phyloP scores from a whole-genome alignment of 306 rosid species.

The Fragaria vesca region DNA sequence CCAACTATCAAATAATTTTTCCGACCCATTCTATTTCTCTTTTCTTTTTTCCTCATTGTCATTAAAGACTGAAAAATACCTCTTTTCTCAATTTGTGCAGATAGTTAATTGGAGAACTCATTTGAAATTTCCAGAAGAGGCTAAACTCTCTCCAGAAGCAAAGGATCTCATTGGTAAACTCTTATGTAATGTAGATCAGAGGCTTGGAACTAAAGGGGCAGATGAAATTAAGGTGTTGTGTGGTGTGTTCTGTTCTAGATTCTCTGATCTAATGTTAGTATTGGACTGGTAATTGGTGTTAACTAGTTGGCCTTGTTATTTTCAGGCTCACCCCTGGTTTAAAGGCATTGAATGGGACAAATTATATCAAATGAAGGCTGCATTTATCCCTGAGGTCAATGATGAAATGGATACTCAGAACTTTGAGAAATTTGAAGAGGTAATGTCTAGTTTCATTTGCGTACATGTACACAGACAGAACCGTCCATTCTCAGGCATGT shows the following conservation, averaged over 20 bases:
- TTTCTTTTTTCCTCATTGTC: conserved; percentile 10
- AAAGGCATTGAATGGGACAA: conserved; percentile 90
- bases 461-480: conserved; percentile 11
- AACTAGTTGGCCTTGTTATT: conserved; percentile 32
- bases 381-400: conserved; percentile 97
- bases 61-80: conserved; percentile 14
- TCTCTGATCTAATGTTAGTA: conserved; percentile 27
- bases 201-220: conserved; percentile 97
- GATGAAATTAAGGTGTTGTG: conserved; percentile 97
- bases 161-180: conserved; percentile 87
- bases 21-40: background rate
- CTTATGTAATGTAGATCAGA: conserved; percentile 88
- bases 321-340: conserved; percentile 95
- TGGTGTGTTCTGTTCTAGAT: conserved; percentile 59
- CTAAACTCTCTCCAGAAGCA: conserved; percentile 83
- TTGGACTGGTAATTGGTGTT: conserved; percentile 29
- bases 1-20: background rate
- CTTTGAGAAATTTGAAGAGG: conserved; percentile 99
- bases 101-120: conserved; percentile 96
- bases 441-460: conserved; percentile 26
- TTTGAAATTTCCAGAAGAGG: conserved; percentile 98
- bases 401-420: conserved; percentile 97
- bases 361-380: conserved; percentile 90
- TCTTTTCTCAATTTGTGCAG: conserved; percentile 46
- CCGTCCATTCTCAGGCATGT: conserved; percentile 17